Percentiles rank a stretch among this genome's conserved stretches.
phyloP scores from a whole-genome alignment of 805 yeast species.

The Kuraishia cidri region DNA sequence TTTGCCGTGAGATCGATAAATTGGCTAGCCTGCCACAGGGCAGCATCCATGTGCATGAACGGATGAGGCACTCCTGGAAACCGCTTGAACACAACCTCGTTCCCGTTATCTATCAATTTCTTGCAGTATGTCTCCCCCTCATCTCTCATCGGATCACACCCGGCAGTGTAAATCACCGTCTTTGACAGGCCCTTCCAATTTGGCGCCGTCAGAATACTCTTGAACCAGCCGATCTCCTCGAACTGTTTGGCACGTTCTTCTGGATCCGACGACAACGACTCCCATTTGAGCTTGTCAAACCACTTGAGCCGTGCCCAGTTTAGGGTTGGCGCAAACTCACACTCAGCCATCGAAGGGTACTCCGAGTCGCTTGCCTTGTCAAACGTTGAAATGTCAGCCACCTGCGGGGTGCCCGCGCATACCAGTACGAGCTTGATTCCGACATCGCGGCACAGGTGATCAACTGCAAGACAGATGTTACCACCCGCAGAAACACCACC shows the following conservation, averaged over 20 bases:
- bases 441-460: conserved; percentile 17
- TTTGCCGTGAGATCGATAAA: conserved; percentile 17
- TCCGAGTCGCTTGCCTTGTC: conserved; percentile 16
- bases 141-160: conserved; percentile 22
- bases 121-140: conserved; percentile 22
- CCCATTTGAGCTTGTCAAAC: conserved; percentile 21
- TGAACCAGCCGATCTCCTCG: conserved; percentile 20
- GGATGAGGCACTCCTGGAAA: conserved; percentile 24
- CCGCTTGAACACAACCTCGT: conserved; percentile 17
- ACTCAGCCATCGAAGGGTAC: conserved; percentile 14
- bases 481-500: conserved; percentile 17
- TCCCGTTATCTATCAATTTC: conserved; percentile 15
- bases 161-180: conserved; percentile 20
- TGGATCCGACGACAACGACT: conserved; percentile 10
- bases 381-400: conserved; percentile 17
- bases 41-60: conserved; percentile 22
- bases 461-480: conserved; percentile 16
- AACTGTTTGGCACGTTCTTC: conserved; percentile 8
- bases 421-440: conserved; percentile 14
- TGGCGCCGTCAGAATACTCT: conserved; percentile 17
- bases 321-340: conserved; percentile 21
- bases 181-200: conserved; percentile 16
- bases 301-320: conserved; percentile 21
- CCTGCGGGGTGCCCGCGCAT: conserved; percentile 22
- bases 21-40: conserved; percentile 18